Base-by-base conservation (phyloP, 148 eudicot species). In the Nyssa sinensis region DNA sequence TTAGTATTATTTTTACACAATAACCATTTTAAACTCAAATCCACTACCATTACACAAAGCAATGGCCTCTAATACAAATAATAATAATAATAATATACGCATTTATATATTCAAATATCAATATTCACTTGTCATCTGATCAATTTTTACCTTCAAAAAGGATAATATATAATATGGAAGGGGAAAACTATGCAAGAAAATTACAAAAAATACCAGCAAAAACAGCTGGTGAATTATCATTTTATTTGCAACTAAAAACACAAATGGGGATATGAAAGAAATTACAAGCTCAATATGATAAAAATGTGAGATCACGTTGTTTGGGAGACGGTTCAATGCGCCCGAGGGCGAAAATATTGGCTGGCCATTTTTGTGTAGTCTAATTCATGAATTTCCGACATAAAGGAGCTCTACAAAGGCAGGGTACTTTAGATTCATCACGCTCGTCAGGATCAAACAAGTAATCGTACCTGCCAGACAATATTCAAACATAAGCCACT, bases 381-480 rank as follows among this genome's bases (percentile, higher is more conserved):
- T 85, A 89, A 69, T 90, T 93, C 93, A 94, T 79, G 75, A 87
- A 94, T 73, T 84, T 88, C 78, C 97, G 83, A 73, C 98, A 94
- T 79, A 88, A 88, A 28, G 93, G 81, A 78, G 95, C 86, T 84
- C 82, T 62, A 75, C 98, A 94, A n/a, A 88, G 77, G 77, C 98
- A 94, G 7, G 97, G 98, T 53, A 94, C 97, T 81, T 87, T 92
- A 23, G 82, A 77, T 55, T 92, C 98, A 23, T 93, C 98, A 3
- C 75, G 88, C 78, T 93, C 98, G 66, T 94, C 98, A 0, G 93
- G 88, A 61, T 94, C 98, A 70, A 94, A 94, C 85, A 84, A 70
- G 81, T 94, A 94, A 84, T 94, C 93, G 17, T 94, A 94, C 80
- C 98, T 94, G 94, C 66, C 69, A 33, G 23, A 53, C 29, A 57